phyloP scores from a whole-genome alignment of 2,329 filamentous ascomycete genomes.

The Meredithiella fracta region DNA sequence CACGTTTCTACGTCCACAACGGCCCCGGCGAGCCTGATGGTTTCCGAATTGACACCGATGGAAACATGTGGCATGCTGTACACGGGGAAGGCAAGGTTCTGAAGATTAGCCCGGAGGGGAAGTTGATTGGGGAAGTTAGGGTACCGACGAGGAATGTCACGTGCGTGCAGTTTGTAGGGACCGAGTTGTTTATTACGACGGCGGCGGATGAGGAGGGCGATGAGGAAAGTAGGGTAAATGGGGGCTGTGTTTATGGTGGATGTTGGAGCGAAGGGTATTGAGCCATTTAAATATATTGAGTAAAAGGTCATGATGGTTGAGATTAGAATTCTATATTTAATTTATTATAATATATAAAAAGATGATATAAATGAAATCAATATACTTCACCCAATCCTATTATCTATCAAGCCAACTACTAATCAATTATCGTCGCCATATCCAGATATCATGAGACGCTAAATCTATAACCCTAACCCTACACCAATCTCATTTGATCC shows the following conservation, averaged over 20 bases:
- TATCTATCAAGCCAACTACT: not conserved
- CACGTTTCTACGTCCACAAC: constrained; percentile 56
- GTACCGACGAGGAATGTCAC: constrained; percentile 68
- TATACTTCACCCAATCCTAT: not conserved
- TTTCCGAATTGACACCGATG: constrained; percentile 66
- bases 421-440: not conserved
- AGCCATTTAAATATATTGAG: constrained; percentile 48
- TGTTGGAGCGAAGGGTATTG: constrained; percentile 52
- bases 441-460: not conserved
- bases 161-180: constrained; percentile 65
- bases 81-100: constrained; percentile 64
- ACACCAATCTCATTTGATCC: too few relatives aligned
- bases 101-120: constrained; percentile 52
- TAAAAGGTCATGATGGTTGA: constrained; percentile 7
- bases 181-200: constrained; percentile 61
- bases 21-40: constrained; percentile 58
- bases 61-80: constrained; percentile 79
- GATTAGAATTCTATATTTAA: not conserved
- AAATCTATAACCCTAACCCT: not conserved
- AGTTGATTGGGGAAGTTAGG: constrained; percentile 56
- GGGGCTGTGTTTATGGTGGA: constrained; percentile 57
- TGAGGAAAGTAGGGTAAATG: constrained; percentile 40
- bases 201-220: constrained; percentile 50
- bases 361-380: not conserved
- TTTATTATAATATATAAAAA: constrained; percentile 7